phyloP scores from a whole-genome alignment of 768 basidiomycete genomes.

The Suillus luteus region DNA sequence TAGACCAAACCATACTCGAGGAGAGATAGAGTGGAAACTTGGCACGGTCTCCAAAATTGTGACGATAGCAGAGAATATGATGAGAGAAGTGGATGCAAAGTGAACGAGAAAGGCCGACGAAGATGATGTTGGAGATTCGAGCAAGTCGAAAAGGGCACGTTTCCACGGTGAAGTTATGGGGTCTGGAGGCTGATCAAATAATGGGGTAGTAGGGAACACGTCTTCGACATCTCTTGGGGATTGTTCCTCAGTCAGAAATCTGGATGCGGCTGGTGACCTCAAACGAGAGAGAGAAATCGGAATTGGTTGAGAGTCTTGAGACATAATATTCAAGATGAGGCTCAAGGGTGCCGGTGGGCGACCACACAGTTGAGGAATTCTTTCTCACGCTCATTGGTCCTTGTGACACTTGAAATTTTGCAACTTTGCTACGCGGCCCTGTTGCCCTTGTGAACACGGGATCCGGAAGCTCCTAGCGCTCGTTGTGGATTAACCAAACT shows the following conservation, averaged over 20 bases:
- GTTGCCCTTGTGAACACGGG: neutral
- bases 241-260: constrained; percentile 48
- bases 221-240: constrained; percentile 41
- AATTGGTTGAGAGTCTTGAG: constrained; percentile 28
- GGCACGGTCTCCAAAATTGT: constrained; percentile 83
- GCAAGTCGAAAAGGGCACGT: constrained; percentile 62
- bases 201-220: constrained; percentile 38
- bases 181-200: constrained; percentile 37
- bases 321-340: constrained; percentile 22
- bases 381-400: neutral
- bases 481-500: neutral
- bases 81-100: constrained; percentile 67
- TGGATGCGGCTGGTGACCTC: constrained; percentile 30
- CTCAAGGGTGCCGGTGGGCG: neutral
- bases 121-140: constrained; percentile 82
- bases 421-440: neutral
- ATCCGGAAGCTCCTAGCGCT: neutral
- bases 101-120: constrained; percentile 76
- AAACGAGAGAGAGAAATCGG: constrained; percentile 25
- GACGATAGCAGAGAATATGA: constrained; percentile 72
- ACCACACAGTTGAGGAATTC: neutral
- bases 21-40: constrained; percentile 67
- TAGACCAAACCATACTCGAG: constrained; percentile 80
- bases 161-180: constrained; percentile 52
- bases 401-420: too few relatives aligned